phyloP scores from a whole-genome alignment of 352 stramenopile species.

The Pythium rishiriense region DNA sequence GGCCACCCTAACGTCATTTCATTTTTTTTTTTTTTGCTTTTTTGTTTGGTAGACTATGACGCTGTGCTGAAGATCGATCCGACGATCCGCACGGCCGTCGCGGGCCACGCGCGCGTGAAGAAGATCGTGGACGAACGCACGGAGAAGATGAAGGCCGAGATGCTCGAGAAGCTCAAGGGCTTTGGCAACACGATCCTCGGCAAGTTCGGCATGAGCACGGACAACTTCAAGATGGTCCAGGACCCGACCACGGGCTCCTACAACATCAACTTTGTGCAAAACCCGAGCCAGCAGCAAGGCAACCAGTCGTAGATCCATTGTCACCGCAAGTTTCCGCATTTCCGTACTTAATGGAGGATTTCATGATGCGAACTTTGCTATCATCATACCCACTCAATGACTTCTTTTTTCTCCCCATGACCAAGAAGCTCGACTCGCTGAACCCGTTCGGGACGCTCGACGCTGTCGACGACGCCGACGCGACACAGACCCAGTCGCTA shows the following conservation, averaged over 20 bases:
- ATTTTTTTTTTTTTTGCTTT: neutral
- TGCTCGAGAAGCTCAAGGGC: conserved; percentile 97
- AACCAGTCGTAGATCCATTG: neutral
- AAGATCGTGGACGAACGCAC: conserved; percentile 92
- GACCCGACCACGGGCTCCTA: conserved; percentile 97
- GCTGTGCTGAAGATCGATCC: conserved; percentile 93
- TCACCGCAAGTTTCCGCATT: neutral
- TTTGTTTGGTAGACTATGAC: conserved; percentile 61
- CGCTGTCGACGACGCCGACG: neutral
- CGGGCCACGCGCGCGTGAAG: conserved; percentile 77
- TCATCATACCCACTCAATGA: too few species aligned
- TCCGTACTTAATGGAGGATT: neutral
- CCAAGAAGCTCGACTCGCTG: conserved; percentile 14
- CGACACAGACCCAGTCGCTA: conserved; percentile 2
- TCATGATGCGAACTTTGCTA: neutral
- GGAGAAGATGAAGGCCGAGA: conserved; percentile 99
- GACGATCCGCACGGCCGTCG: conserved; percentile 51
- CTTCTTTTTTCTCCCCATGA: too few species aligned
- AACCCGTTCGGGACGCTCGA: conserved; percentile 13
- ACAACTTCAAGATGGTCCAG: conserved; percentile 99
- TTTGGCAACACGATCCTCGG: conserved; percentile 98
- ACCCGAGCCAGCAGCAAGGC: conserved; percentile 24
- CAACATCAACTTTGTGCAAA: conserved; percentile 94
- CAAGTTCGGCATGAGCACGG: conserved; percentile 98
- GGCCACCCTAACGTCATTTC: too few species aligned